These are phyloP conservation scores for Phoenix roebelenii DNA, from an alignment of 176 grass and related monocot species.

Conservation along the genomic window DNA sequence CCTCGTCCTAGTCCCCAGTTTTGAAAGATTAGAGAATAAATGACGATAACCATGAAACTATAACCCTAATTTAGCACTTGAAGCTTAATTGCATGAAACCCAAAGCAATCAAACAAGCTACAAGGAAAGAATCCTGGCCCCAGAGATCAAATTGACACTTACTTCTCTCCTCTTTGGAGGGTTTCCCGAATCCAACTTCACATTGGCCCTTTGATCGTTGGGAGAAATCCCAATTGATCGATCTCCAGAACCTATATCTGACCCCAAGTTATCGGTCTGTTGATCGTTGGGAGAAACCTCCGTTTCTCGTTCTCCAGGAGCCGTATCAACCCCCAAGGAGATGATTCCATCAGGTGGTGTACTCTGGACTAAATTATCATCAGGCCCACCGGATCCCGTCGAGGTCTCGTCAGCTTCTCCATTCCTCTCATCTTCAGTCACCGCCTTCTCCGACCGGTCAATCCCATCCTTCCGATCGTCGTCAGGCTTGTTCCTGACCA, in stretches of 20 bases:
- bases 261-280: not conserved
- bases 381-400: not conserved
- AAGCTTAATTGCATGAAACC: not conserved
- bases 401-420: not conserved
- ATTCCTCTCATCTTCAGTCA: slow-evolving; percentile 6
- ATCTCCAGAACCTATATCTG: not conserved
- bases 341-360: not conserved
- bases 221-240: slow-evolving; percentile 10
- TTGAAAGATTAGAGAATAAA: too few relatives aligned
- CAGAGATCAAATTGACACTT: not conserved
- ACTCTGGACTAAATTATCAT: not conserved
- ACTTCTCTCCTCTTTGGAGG: slow-evolving; percentile 19
- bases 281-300: slow-evolving; percentile 1
- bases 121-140: too few relatives aligned
- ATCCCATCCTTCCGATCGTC: slow-evolving; percentile 6
- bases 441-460: not conserved
- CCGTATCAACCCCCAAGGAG: not conserved
- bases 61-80: too few relatives aligned
- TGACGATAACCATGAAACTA: too few relatives aligned
- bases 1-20: too few relatives aligned
- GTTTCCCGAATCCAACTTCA: not conserved
- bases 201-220: not conserved
- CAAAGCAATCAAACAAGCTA: too few relatives aligned
- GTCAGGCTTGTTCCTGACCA: slow-evolving; percentile 8
- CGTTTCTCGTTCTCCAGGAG: not conserved